Evolutionary conservation across 768 basidiomycete species (phyloP).

Genomic region (Boletus insuetus): DNA sequence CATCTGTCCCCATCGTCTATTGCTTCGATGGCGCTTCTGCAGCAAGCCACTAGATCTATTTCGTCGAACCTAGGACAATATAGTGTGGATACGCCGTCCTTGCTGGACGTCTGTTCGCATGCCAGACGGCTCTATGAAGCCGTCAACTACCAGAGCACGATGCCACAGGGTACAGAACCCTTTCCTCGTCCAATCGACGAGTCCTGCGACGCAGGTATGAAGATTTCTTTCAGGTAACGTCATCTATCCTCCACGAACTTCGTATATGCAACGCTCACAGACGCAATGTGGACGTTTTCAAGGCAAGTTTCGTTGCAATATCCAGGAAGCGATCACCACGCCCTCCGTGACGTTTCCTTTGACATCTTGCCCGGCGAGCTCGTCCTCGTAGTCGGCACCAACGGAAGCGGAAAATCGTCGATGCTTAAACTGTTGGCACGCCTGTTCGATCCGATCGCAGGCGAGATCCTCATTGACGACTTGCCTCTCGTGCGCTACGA

Average conservation of each 20-base stretch:
- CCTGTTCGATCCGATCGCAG: constrained; percentile 45
- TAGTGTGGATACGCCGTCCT: not conserved
- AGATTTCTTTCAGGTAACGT: constrained; percentile 25
- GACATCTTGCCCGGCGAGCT: constrained; percentile 29
- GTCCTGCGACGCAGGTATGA: constrained; percentile 20
- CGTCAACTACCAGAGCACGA: constrained; percentile 17
- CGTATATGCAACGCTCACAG: not conserved
- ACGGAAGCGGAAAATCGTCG: constrained; percentile 30
- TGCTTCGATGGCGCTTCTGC: constrained; percentile 34
- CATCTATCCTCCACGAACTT: not conserved
- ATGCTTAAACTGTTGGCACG: constrained; percentile 49
- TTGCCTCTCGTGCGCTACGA: constrained; percentile 37
- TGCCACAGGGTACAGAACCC: constrained; percentile 17
- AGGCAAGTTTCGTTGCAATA: constrained; percentile 26
- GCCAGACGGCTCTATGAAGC: constrained; percentile 23
- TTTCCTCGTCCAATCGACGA: constrained; percentile 14
- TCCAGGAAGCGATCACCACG: constrained; percentile 17
- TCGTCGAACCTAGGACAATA: constrained; percentile 16
- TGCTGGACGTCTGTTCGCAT: constrained; percentile 12
- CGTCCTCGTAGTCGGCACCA: constrained; percentile 31
- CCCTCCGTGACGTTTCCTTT: constrained; percentile 25
- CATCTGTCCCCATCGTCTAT: constrained; percentile 30
- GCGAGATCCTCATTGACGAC: constrained; percentile 45
- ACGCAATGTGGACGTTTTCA: not conserved
- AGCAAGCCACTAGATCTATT: constrained; percentile 28